phyloP scores from a whole-genome alignment of 106 monocot species.

The Apostasia shenzhenica region DNA sequence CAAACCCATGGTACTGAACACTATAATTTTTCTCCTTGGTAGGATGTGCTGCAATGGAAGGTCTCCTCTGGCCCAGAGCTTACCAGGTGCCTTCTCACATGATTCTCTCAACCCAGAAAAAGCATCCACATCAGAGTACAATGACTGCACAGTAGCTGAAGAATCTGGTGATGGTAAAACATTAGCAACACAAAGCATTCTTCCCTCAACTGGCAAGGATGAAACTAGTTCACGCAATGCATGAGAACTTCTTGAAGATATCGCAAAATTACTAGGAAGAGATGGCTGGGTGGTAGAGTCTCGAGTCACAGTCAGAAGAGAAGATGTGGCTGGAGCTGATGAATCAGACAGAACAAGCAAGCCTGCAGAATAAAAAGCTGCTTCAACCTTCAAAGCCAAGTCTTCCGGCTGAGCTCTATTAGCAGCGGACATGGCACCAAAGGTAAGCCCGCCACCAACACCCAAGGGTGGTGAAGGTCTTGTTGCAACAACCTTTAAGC shows the following conservation, averaged over 20 bases:
- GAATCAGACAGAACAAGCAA: constrained; percentile 79
- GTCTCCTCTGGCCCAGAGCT: constrained; percentile 90
- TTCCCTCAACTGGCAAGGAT: constrained; percentile 71
- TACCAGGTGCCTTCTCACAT: constrained; percentile 47
- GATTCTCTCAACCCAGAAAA: constrained; percentile 38
- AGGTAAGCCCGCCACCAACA: constrained; percentile 51
- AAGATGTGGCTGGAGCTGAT: constrained; percentile 44
- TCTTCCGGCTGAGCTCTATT: constrained; percentile 66
- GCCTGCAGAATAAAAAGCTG: constrained; percentile 78
- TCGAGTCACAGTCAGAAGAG: constrained; percentile 67
- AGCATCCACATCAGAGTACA: constrained; percentile 60
- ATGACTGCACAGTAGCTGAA: constrained; percentile 51
- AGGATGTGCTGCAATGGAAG: constrained; percentile 84
- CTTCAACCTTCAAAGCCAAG: constrained; percentile 76
- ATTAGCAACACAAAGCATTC: constrained; percentile 87
- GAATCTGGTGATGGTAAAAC: constrained; percentile 61
- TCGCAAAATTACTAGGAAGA: constrained; percentile 41
- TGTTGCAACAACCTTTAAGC: constrained; percentile 85
- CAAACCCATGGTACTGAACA: constrained; percentile 90
- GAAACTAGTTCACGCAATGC: constrained; percentile 81
- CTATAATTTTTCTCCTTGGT: constrained; percentile 74
- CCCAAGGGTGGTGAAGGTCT: constrained; percentile 89
- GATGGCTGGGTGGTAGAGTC: constrained; percentile 70
- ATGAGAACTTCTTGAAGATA: constrained; percentile 57
- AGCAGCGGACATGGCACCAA: constrained; percentile 53